Conservation (phyloP, 1,139 yeast genomes). For the Yarrowia galli region DNA sequence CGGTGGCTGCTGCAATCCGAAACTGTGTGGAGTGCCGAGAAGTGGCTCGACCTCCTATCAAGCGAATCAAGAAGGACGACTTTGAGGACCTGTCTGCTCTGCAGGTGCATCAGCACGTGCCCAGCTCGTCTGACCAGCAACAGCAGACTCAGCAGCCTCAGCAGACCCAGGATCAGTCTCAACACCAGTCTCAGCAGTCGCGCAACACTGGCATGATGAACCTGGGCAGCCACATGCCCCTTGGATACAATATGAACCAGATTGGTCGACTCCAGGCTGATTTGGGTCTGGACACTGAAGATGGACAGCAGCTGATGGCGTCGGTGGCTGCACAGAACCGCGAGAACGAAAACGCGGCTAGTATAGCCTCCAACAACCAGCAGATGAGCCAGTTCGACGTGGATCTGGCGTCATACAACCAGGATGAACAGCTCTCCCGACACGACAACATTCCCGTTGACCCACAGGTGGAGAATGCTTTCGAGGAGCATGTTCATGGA, state of each 20-base stretch:
- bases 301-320: conserved; percentile 63
- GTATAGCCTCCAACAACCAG: conserved; percentile 34
- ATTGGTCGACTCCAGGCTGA: conserved; percentile 43
- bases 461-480: conserved; percentile 65
- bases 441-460: conserved; percentile 59
- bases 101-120: conserved; percentile 19
- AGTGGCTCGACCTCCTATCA: conserved; percentile 48
- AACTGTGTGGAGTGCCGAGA: conserved; percentile 78
- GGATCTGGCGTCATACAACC: conserved; percentile 41
- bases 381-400: conserved; percentile 37
- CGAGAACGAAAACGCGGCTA: conserved; percentile 41
- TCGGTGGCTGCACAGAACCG: conserved; percentile 61
- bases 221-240: conserved; percentile 41
- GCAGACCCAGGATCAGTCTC: conserved; percentile 42
- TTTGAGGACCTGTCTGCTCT: conserved; percentile 37
- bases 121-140: conserved; percentile 40
- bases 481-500: conserved; percentile 55
- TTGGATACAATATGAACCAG: conserved; percentile 42
- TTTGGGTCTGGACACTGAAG: conserved; percentile 57
- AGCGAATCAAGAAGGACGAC: conserved; percentile 44
- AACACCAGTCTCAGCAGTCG: conserved; percentile 25
- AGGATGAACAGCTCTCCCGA: conserved; percentile 48
- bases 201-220: neutral
- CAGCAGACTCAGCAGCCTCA: conserved; percentile 41
- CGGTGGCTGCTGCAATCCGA: conserved; percentile 80